Base-by-base conservation (phyloP, 2,329 filamentous ascomycete species). In the Aspergillus cejpii region DNA sequence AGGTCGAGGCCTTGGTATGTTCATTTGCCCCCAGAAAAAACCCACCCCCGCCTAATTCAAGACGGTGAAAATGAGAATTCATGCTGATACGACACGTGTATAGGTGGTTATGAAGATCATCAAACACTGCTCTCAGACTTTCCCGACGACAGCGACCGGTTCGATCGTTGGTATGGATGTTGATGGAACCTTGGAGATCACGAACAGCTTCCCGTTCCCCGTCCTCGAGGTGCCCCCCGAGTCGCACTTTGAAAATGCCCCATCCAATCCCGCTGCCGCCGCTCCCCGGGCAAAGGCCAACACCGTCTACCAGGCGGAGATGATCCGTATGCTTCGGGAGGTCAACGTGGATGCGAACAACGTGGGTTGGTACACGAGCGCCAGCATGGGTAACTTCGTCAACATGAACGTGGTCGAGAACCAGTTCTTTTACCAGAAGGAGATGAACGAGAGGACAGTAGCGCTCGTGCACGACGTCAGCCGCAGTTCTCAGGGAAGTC, bases 271-370 rank as follows among this genome's bases (percentile, higher is more conserved):
- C 37, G 89, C 92, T 15, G 86, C 89, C 23, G 86, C 88, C 11
- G 92, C 92, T 37, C 92, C 92, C 54, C 84, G 92, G 57, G 85
- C 90, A 55, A 97, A 97, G 76, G 80, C 85, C 62, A 96, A 94
- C 69, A 77, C 84, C 17, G 72, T 77, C 58, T 97, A 98, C 73
- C 87, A 95, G 74, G 84, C 81, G 55, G 92, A 98, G 71, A 97
- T 97, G 91, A 91, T 98, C 70, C 86, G 89, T 64, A 89, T 92
- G 70, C 75, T 97, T 52, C 85, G 91, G 68, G 92, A 97, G 72
- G 92, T 98, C 63, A 98, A 97, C 69, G 87, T 97, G 48, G 92
- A 98, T 68, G 92, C 92, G 55, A 95, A 97, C 76, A 94, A 88
- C 62, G 88, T 94, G 49, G 92, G 92, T 61, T 98, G 90, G 90